Base-by-base conservation (phyloP, 257 asterid genomes). In the Solanum dulcamara region DNA sequence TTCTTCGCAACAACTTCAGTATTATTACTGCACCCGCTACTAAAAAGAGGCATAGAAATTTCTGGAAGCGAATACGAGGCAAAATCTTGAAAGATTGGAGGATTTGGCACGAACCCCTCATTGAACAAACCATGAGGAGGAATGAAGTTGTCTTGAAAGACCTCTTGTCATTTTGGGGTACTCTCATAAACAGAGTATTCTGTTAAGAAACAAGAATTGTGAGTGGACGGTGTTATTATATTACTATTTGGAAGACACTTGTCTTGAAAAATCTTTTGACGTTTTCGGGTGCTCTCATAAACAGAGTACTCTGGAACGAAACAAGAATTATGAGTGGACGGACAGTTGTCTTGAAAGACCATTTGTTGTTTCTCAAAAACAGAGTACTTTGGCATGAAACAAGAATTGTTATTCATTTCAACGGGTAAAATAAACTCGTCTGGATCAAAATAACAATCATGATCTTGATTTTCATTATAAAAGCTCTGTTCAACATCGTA, bases 81-180 rank as follows among this genome's bases (percentile, higher is more conserved):
- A 24, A 62, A 88, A 37, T 90, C 89, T 7, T 64, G 91, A 44
- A 88, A 70, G 38, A 81, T 55, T 42, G 83, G 30, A 40, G 92
- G 91, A 81, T 86, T 88, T 15, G 86, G 91, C 37, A 85, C 57
- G 68, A 81, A 74, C 85, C 85, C 70, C 59, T 85, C 89, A 17
- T 38, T 79, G 79, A 89, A 86, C 60, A 85, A 88, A 55, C 11
- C 48, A 46, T 3, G 13, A 57, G 66, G 10, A 12, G 33, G 68
- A 60, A 60, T 17, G 33, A 6, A 24, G 32, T 38, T 24, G 18
- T 83, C 80, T 9, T 89, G 85, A 44, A 30, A 84, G 17, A n/a
- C 38, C 85, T 82, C 86, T 37, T 84, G 89, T 26, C 85, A 85
- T 46, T 88, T 87, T 7, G 84, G 37, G 13, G 1, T 40, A 5